phyloP scores from a whole-genome alignment of 2,329 filamentous ascomycete genomes.

The Emergomyces orientalis region DNA sequence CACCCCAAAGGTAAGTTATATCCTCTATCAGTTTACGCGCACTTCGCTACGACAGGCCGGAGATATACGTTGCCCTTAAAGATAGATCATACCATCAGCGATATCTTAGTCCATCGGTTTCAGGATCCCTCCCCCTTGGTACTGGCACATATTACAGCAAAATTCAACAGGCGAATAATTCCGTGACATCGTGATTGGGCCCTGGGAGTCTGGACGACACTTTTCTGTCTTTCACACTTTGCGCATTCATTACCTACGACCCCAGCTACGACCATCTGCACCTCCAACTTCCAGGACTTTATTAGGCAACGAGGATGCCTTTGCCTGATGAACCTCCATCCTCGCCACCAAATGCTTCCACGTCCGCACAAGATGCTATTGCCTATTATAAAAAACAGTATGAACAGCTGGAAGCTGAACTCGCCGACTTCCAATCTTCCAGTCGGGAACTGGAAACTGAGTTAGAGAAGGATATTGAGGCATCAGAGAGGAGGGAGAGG shows the following conservation, averaged over 20 bases:
- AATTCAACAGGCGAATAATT: neutral
- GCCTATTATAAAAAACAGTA: conserved; percentile 96
- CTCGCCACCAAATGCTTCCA: conserved; percentile 32
- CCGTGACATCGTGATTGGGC: neutral
- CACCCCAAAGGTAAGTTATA: conserved; percentile 1
- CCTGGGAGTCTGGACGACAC: no score
- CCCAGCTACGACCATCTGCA: neutral
- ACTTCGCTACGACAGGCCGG: neutral
- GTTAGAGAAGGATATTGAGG: conserved; percentile 90
- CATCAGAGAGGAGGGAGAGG: conserved; percentile 86
- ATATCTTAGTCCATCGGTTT: neutral
- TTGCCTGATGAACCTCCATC: conserved; percentile 12
- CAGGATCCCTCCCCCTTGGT: neutral
- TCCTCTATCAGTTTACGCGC: no score
- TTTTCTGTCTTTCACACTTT: neutral
- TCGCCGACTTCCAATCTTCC: conserved; percentile 86
- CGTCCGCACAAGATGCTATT: conserved; percentile 60
- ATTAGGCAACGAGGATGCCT: conserved; percentile 4
- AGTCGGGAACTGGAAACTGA: conserved; percentile 91
- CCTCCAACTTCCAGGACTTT: neutral
- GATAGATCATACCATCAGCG: neutral
- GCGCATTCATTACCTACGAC: neutral
- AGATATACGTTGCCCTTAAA: neutral
- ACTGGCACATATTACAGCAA: neutral
- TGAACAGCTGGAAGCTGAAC: conserved; percentile 80